A percentile compares a stretch with the other conserved stretches of the same genome.
Conservation (phyloP, 164 flowering plant genomes). For the Vitis rupestris region DNA sequence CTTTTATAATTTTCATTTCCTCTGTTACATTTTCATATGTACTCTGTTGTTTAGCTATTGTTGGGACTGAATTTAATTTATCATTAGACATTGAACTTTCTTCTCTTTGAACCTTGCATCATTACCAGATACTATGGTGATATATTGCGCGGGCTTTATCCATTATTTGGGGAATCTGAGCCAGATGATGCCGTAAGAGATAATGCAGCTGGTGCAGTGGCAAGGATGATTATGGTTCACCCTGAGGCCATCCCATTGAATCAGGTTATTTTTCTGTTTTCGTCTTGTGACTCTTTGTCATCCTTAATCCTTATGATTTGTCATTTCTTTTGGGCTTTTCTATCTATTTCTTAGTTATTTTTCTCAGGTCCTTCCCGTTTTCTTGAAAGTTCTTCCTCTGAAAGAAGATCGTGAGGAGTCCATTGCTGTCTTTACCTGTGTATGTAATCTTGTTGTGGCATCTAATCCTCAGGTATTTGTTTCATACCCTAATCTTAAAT, state of each 20-base stretch:
- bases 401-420: constrained; percentile 96
- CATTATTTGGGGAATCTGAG: constrained; percentile 93
- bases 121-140: constrained; percentile 67
- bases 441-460: constrained; percentile 74
- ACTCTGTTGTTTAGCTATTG: neutral
- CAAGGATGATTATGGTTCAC: constrained; percentile 93
- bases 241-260: constrained; percentile 84
- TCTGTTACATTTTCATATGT: neutral
- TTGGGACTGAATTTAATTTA: neutral
- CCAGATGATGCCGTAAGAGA: constrained; percentile 95
- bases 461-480: constrained; percentile 76
- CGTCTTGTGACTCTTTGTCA: neutral
- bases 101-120: constrained; percentile 28
- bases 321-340: neutral
- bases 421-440: constrained; percentile 76
- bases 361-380: constrained; percentile 80
- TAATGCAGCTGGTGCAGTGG: constrained; percentile 98
- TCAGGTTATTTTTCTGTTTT: constrained; percentile 49
- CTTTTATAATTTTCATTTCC: neutral
- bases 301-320: neutral
- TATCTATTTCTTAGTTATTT: constrained; percentile 1
- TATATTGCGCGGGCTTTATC: constrained; percentile 67
- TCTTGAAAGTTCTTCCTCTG: constrained; percentile 82
- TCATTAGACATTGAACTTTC: neutral
- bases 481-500: neutral